phyloP scores from a whole-genome alignment of 441 rosid genomes.

The Sinapis alba region DNA sequence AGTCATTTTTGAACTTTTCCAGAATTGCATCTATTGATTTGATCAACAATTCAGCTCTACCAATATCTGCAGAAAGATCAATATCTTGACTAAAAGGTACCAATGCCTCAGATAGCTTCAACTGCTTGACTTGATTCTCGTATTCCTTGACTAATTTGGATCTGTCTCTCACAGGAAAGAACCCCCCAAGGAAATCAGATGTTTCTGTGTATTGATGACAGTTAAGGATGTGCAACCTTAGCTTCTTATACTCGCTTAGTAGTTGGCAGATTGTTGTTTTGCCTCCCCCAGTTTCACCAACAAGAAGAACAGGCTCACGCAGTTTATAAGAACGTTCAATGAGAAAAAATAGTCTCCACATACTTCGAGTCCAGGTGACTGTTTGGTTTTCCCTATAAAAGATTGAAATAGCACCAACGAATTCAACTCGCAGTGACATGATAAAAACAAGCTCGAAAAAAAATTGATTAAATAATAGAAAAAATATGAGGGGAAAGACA shows the following conservation, averaged over 20 bases:
- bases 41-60: slow-evolving; percentile 63
- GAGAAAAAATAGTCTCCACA: slow-evolving; percentile 89
- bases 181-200: slow-evolving; percentile 99
- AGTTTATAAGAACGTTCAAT: slow-evolving; percentile 79
- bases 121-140: slow-evolving; percentile 54
- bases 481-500: slow-evolving; percentile 23
- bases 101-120: slow-evolving; percentile 63
- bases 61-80: slow-evolving; percentile 72
- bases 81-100: slow-evolving; percentile 40
- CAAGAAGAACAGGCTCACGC: slow-evolving; percentile 97
- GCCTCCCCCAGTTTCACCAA: slow-evolving; percentile 99
- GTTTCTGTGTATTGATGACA: slow-evolving; percentile 99
- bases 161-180: slow-evolving; percentile 94
- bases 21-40: slow-evolving; percentile 49
- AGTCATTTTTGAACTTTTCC: slow-evolving; percentile 52
- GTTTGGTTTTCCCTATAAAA: slow-evolving; percentile 35
- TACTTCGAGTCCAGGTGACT: slow-evolving; percentile 82
- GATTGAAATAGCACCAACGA: slow-evolving; percentile 15
- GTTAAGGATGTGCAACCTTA: slow-evolving; percentile 84
- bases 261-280: slow-evolving; percentile 97
- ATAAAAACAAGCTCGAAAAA: slow-evolving; percentile 31
- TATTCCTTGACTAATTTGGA: slow-evolving; percentile 70
- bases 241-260: slow-evolving; percentile 59
- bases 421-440: slow-evolving; percentile 41
- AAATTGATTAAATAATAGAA: slow-evolving; percentile 20